Evolutionary conservation across 805 yeast genomes (phyloP).

Genomic region (Lipomyces sp.): DNA sequence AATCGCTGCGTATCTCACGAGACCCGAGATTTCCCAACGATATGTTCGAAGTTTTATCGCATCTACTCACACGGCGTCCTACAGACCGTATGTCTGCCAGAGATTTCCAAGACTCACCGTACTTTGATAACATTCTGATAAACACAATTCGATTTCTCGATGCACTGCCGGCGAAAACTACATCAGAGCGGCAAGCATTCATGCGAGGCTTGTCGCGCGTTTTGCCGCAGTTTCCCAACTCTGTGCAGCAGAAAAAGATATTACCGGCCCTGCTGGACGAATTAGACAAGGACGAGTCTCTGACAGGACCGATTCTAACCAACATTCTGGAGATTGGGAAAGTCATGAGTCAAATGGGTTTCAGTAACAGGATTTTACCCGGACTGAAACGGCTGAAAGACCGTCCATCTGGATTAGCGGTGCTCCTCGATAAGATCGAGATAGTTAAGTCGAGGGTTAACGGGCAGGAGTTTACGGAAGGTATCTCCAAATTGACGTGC

Average conservation of each 20-base stretch:
- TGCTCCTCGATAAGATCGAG: slow-evolving; percentile 55
- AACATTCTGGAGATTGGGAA: slow-evolving; percentile 67
- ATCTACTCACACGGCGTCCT: slow-evolving; percentile 61
- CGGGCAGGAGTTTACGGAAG: slow-evolving; percentile 56
- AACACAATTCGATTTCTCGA: slow-evolving; percentile 81
- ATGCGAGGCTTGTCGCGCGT: slow-evolving; percentile 64
- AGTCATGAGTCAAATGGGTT: slow-evolving; percentile 73
- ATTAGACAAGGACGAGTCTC: slow-evolving; percentile 49
- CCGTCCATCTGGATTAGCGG: slow-evolving; percentile 49
- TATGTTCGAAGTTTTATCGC: slow-evolving; percentile 56
- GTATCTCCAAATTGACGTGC: neutral
- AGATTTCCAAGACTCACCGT: slow-evolving; percentile 70
- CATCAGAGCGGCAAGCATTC: slow-evolving; percentile 69
- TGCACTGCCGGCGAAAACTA: slow-evolving; percentile 74
- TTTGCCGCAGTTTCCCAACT: slow-evolving; percentile 62
- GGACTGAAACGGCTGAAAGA: slow-evolving; percentile 47
- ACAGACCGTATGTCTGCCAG: slow-evolving; percentile 63
- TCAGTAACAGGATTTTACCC: slow-evolving; percentile 70
- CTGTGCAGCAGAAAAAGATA: slow-evolving; percentile 67
- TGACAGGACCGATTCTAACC: slow-evolving; percentile 55
- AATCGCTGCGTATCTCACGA: slow-evolving; percentile 49
- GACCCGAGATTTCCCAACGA: slow-evolving; percentile 62
- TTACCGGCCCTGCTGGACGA: slow-evolving; percentile 67
- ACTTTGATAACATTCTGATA: slow-evolving; percentile 81
- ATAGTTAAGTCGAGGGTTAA: slow-evolving; percentile 56